These are phyloP conservation scores for Diversispora eburnea DNA, from an alignment of 192 early-diverging fungal species.

Conservation along the genomic window DNA sequence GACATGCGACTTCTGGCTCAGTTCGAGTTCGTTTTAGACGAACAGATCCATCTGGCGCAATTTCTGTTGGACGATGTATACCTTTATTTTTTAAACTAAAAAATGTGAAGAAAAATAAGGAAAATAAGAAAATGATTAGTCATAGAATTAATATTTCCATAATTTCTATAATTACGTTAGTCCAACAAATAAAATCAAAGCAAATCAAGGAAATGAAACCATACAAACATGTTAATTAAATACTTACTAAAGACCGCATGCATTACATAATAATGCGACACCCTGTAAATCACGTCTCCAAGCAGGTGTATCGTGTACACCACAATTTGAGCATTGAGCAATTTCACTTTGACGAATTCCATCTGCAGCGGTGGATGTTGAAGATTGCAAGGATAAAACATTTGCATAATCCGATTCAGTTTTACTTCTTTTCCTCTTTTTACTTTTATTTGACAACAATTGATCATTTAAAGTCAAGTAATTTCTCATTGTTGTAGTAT, in stretches of 20 bases:
- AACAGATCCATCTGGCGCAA: constrained; percentile 21
- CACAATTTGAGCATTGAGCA: constrained; percentile 23
- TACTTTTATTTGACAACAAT: not conserved
- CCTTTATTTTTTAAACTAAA: constrained; percentile 27
- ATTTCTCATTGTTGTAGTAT: not conserved
- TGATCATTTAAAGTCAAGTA: not conserved
- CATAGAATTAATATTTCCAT: not conserved
- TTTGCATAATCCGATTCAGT: not conserved
- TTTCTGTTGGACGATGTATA: constrained; percentile 26
- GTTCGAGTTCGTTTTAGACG: constrained; percentile 6
- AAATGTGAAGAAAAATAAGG: not conserved
- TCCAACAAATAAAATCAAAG: not conserved
- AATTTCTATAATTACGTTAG: not conserved
- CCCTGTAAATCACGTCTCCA: constrained; percentile 27
- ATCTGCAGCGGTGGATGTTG: not conserved
- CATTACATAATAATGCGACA: constrained; percentile 22
- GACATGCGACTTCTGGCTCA: constrained; percentile 13
- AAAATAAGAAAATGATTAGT: not conserved
- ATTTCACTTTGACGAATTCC: constrained; percentile 13
- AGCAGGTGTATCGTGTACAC: constrained; percentile 21
- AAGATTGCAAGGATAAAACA: not conserved
- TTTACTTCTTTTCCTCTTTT: constrained; percentile 8
- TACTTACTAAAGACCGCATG: constrained; percentile 25
- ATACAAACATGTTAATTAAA: not conserved
- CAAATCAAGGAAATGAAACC: not conserved